A percentile compares a stretch with the other conserved stretches of the same genome.
Conservation (phyloP, 2,329 filamentous ascomycete genomes). For the Exophiala mesophila region DNA sequence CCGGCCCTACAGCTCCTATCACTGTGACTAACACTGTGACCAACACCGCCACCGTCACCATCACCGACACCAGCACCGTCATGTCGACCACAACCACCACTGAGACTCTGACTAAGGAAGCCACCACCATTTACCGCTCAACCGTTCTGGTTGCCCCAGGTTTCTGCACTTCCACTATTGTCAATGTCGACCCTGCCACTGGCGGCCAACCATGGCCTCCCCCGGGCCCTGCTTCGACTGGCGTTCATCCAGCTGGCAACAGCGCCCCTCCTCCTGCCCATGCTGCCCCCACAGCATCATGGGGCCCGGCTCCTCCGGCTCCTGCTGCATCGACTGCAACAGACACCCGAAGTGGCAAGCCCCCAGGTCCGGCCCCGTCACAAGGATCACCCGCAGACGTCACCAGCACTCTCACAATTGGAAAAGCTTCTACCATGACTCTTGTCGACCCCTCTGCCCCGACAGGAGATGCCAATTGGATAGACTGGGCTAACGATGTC, state of each 20-base stretch:
- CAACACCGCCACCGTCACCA: constrained; percentile 7
- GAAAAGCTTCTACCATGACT: background rate
- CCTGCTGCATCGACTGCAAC: background rate
- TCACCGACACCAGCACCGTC: constrained; percentile 5
- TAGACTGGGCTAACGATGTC: constrained; percentile 7
- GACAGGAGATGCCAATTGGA: constrained; percentile 2
- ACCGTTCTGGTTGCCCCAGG: constrained; percentile 7
- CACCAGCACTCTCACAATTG: background rate
- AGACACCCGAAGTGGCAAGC: background rate
- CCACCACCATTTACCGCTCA: constrained; percentile 11
- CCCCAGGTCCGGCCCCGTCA: background rate
- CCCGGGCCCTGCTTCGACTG: background rate
- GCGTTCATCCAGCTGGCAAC: background rate
- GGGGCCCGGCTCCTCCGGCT: background rate
- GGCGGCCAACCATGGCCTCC: constrained; percentile 2
- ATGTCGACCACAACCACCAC: constrained; percentile 9
- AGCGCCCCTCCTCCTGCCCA: background rate
- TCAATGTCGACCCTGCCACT: constrained; percentile 6
- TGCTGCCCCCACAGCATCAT: background rate
- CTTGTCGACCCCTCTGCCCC: background rate
- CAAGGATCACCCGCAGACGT: background rate
- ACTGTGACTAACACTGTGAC: background rate
- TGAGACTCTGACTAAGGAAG: constrained; percentile 12
- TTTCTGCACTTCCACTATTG: constrained; percentile 10
- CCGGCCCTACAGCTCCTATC: background rate